Evolutionary conservation across 2,329 filamentous ascomycete genomes (phyloP).

Genomic region (Fusarium devonianum): DNA sequence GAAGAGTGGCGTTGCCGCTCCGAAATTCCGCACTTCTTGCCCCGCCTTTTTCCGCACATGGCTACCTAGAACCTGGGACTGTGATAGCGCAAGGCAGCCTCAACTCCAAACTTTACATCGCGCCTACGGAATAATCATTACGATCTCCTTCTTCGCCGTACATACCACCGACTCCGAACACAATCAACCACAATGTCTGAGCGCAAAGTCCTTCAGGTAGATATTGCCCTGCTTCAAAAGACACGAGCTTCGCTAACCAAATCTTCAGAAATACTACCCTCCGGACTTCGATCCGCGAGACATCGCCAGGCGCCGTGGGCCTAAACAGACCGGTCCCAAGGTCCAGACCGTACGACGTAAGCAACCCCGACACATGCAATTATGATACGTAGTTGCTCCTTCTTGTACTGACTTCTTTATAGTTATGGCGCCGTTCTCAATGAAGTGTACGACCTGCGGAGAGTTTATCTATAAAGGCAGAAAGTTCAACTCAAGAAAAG

Average conservation of each 20-base stretch:
- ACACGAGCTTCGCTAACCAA: not conserved
- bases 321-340: constrained; percentile 78
- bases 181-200: constrained; percentile 72
- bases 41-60: constrained; percentile 7
- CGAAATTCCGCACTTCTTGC: not conserved
- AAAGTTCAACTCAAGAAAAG: constrained; percentile 95
- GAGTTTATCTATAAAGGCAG: constrained; percentile 93
- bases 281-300: constrained; percentile 91
- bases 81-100: not conserved
- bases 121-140: no score
- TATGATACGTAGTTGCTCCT: not conserved
- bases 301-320: constrained; percentile 73
- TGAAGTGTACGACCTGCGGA: constrained; percentile 57
- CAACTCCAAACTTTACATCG: not conserved
- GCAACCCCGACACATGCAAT: not conserved
- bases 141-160: not conserved
- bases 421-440: constrained; percentile 63
- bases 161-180: constrained; percentile 3
- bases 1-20: not conserved
- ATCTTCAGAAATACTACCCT: constrained; percentile 63
- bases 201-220: constrained; percentile 73
- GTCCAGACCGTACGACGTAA: constrained; percentile 77
- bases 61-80: not conserved
- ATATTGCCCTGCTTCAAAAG: not conserved
- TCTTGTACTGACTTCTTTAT: not conserved